Base-by-base conservation (phyloP, 345 rosid genomes). In the Citrus hindsii region DNA sequence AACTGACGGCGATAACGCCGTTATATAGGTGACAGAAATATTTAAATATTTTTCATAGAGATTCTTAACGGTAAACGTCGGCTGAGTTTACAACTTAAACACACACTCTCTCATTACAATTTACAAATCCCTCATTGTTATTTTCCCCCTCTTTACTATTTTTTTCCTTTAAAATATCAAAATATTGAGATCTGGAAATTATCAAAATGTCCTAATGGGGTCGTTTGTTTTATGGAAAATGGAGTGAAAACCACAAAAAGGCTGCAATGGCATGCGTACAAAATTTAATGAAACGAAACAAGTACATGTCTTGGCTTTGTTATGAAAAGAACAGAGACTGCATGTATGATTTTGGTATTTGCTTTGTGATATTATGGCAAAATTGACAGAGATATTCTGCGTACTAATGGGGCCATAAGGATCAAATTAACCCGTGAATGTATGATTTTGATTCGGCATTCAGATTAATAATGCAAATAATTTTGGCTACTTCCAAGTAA, bases 1-100 rank as follows among this genome's bases (percentile, higher is more conserved):
- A 83, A 83, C 76, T 71, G 88, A 87, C 83, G 82, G 80, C 80
- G 13, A 71, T 83, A 79, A 87, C 90, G 90, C 79, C 91, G 92
- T 91, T 87, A 85, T 51, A 38, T 10, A 59, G 82, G 56, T 35
- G 67, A 78, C 68, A 71, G 69, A 53, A 40, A 68, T 28, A 70
- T 64, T 63, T 67, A 58, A 67, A 79, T 14, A 12, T 33, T 13
- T 42, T 61, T 60, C 42, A 40, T 9, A 75, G 61, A 12, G 42
- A 78, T 65, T 74, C 38, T 48, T 13, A 79, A 85, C 74, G 84
- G 85, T 73, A 80, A 78, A 78, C 82, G 82, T 46, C 79, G 78
- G 60, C 60, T 51, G 28, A 65, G n/a, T 16, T 64, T 73, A 14
- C 35, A 16, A 37, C 59, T 22, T 58, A 35, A 28, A 3, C 65